Evolutionary conservation across 352 stramenopile genomes (phyloP).

Genomic region (Globisporangium paroecandrum): DNA sequence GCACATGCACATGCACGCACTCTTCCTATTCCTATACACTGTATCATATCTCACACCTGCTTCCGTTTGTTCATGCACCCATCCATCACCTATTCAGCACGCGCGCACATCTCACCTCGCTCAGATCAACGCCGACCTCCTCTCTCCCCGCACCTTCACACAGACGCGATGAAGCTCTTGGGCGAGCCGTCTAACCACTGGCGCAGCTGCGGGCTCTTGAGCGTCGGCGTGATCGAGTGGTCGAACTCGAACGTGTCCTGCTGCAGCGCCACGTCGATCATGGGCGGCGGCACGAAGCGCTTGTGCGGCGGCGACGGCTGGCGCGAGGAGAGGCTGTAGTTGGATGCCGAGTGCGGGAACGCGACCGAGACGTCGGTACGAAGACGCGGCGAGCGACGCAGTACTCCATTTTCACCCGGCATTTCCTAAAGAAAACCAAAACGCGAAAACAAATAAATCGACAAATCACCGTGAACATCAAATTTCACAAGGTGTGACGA

Average conservation of each 20-base stretch:
- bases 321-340: slow-evolving; percentile 33
- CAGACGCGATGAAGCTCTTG: slow-evolving; percentile 78
- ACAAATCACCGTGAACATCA: neutral
- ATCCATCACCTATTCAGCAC: neutral
- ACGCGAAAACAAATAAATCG: neutral
- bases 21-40: neutral
- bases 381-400: slow-evolving; percentile 74
- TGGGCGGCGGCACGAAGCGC: slow-evolving; percentile 53
- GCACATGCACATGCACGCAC: neutral
- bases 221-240: slow-evolving; percentile 79
- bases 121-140: neutral
- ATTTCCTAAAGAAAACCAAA: slow-evolving; percentile 46
- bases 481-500: neutral
- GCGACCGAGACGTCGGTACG: slow-evolving; percentile 83
- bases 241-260: slow-evolving; percentile 86
- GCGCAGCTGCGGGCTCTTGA: slow-evolving; percentile 80
- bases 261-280: slow-evolving; percentile 76
- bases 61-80: neutral
- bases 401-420: slow-evolving; percentile 52
- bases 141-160: slow-evolving; percentile 33
- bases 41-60: neutral
- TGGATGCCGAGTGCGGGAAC: slow-evolving; percentile 59
- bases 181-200: slow-evolving; percentile 83
- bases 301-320: slow-evolving; percentile 70
- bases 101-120: neutral